Base-by-base conservation (phyloP, 495 filamentous ascomycete species). In the Penicillium waksmanii region DNA sequence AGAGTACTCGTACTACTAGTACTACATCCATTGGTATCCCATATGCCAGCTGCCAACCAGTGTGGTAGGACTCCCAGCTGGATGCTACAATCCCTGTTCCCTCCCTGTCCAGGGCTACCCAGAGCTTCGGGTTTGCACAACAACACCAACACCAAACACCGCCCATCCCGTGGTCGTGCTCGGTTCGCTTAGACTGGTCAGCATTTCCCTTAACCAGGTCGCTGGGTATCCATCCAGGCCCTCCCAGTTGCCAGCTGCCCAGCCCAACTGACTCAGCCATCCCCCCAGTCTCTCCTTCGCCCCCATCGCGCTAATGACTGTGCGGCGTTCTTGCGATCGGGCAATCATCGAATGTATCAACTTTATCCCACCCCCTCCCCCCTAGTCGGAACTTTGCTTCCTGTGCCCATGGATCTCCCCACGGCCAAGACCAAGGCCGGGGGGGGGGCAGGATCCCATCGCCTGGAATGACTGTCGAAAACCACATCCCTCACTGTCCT, bases 61-160 rank as follows among this genome's bases (percentile, higher is more conserved):
- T n/a, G n/a, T n/a, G n/a, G n/a, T n/a, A n/a, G n/a, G n/a, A n/a
- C 23, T 23, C 23, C 23, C 23, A 23, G 21, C 21, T 21, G 21
- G 21, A 21, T 23, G 23, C 3, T 23, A 23, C 23, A 23, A 38
- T 38, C 36, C 36, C 36, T 38, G 36, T n/a, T 38, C 36, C 36
- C 36, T 38, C 21, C 56, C 46, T 43, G 43, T 57, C 54, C 36
- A 54, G 53, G 42, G 23, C 27, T 53, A 57, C 55, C 63, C 63
- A 65, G 33, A 55, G 34, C 40, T 51, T 43, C 25, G 63, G 63
- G 63, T 62, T 31, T 36, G 33, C 36, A 19, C 46, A 27, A 48
- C 44, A 47, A 23, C 23, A 23, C 23, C 23, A 23, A 23, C 23
- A 23, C 23, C 23, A 23, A 23, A 23, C 23, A 23, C 23, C 23